Evolutionary conservation across 2,329 filamentous ascomycete species (phyloP), one percentile per base, ranked within the genome.

Genomic region (Claviceps paspali): DNA sequence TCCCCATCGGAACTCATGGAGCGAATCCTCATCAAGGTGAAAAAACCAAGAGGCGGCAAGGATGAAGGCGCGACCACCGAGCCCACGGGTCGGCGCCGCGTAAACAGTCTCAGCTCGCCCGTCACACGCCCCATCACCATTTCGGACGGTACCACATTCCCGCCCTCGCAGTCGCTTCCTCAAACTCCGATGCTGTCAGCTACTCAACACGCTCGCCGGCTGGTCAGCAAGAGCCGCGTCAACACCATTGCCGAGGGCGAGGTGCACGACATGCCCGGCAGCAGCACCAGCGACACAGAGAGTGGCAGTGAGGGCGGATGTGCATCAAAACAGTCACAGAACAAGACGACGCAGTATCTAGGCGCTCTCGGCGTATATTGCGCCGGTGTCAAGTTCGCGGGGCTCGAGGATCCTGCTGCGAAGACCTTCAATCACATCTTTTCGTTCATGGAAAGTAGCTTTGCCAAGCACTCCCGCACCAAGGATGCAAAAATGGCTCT

Each of bases 371-470:
- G 86, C 21, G 82, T 96, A 2, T 79, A 79, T 51, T 76, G 73
- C 50, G 68, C 68, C 6, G 75, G 75, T 0, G 63, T 94, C 56
- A 94, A 92, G 54, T 94, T 91, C 56, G 72, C 73, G 24, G 81
- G 83, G 29, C 94, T 94, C 52, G 75, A 79, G 39, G 71, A 73
- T 10, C 64, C 77, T 0, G 83, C 88, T 43, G 87, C 85, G 48
- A 85, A 84, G 61, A 75, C 76, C 29, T 91, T 77, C 64, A 96
- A 96, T 57, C 91, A 98, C 61, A 83, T 96, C 49, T 87, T 91
- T 57, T 96, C 91, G 0, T 86, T 96, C 60, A 84, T 85, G 54
- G 91, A 98, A 62, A 76, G 79, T 40, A 85, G 79, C 5, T 95
- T 95, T 50, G 76, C 84, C 48, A 81, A 76, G 51, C 74, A 91